Base-by-base conservation (phyloP, 441 rosid species). In the Brassica hybrid region DNA sequence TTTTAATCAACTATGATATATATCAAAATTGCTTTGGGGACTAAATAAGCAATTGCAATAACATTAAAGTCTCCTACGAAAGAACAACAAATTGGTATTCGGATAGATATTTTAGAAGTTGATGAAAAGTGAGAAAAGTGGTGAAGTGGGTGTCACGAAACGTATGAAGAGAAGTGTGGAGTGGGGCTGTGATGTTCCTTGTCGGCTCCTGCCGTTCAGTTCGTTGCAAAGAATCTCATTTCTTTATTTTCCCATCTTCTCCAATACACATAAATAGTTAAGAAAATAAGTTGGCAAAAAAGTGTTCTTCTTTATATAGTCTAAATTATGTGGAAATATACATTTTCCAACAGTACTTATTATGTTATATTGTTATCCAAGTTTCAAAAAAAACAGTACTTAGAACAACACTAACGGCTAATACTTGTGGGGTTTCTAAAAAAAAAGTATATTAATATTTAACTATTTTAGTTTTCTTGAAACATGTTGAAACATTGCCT, bases 61-160 rank as follows among this genome's bases (percentile, higher is more conserved):
- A 43, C 50, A 43, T 43, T 11, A 43, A 43, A n/a, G 57, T n/a
- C n/a, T n/a, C n/a, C n/a, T n/a, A n/a, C 21, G 58, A 52, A 52
- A 16, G 21, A 52, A 52, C 1, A 52, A 52, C 19, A 52, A 52
- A 52, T 7, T 16, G 21, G 58, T 52, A 16, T 52, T 52, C 4
- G 58, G 8, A 52, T 52, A 52, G 58, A 16, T 72, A 7, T 50
- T 50, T 50, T 2, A 50, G 17, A 69, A 34, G 30, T n/a, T n/a
- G n/a, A n/a, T n/a, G n/a, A n/a, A 69, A 61, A n/a, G 23, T 9
- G 19, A 57, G 32, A 14, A 58, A 12, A 71, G 54, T 66, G 68
- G 72, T 69, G 76, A 80, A 75, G 83, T 80, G 79, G 83, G 73
- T 45, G 72, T 67, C 83, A 80, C 76, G 83, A 45, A 75, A 80